A percentile compares a stretch with the other conserved stretches of the same genome.
These are phyloP conservation scores for Diaporthe vaccinii DNA, from an alignment of 2,329 filamentous ascomycete species.

Conservation along the genomic window DNA sequence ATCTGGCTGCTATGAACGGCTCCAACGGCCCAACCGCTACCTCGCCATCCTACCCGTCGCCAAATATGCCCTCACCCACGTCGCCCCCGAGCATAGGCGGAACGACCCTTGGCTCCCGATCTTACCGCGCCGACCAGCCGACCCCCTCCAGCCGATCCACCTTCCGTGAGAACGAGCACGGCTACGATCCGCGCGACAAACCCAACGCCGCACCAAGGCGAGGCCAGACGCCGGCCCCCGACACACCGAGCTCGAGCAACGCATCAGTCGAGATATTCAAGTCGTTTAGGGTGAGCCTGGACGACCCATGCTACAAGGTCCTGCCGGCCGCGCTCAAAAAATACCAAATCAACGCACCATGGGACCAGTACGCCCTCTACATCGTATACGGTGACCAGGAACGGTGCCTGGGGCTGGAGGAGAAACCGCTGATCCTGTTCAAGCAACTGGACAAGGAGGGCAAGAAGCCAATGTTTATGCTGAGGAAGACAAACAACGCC, in stretches of 20 bases:
- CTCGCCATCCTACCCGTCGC: slow-evolving; percentile 71
- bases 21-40: slow-evolving; percentile 62
- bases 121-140: slow-evolving; percentile 70
- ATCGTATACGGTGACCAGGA: slow-evolving; percentile 99
- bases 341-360: slow-evolving; percentile 98
- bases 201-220: slow-evolving; percentile 63
- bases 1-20: slow-evolving; percentile 79
- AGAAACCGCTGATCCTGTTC: slow-evolving; percentile 95
- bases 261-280: slow-evolving; percentile 96
- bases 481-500: slow-evolving; percentile 76
- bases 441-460: slow-evolving; percentile 98
- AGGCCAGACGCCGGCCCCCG: slow-evolving; percentile 72
- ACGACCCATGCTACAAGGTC: slow-evolving; percentile 98
- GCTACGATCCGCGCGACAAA: slow-evolving; percentile 55
- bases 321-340: slow-evolving; percentile 95
- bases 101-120: slow-evolving; percentile 70
- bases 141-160: slow-evolving; percentile 69
- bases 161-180: slow-evolving; percentile 65
- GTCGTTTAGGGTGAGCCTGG: slow-evolving; percentile 96
- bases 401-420: slow-evolving; percentile 89
- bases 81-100: slow-evolving; percentile 70
- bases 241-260: slow-evolving; percentile 67
- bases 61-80: slow-evolving; percentile 78
- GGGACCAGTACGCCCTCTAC: slow-evolving; percentile 97
- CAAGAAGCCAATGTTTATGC: slow-evolving; percentile 99